A percentile compares a stretch with the other conserved stretches of the same genome.
Conservation (phyloP, 176 grass and related monocot species). For the Eleusine coracana region DNA sequence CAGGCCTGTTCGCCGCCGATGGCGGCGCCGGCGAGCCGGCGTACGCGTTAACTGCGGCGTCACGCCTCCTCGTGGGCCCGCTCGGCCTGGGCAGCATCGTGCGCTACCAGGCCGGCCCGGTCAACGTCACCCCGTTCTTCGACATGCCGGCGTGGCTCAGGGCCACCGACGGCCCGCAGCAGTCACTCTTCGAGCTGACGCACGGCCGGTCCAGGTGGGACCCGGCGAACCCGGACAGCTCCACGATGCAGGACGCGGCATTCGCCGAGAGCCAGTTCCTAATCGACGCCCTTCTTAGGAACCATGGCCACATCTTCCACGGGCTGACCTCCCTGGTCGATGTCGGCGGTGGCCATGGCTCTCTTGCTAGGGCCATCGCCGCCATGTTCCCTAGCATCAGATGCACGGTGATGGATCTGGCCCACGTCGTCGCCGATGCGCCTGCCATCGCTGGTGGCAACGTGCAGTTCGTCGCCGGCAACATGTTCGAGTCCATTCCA, state of each 20-base stretch:
- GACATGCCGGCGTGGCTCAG: neutral
- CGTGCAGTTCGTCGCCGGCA: neutral
- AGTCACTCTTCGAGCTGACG: neutral
- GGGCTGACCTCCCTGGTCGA: neutral
- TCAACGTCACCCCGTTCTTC: neutral
- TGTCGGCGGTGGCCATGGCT: neutral
- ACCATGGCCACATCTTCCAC: neutral
- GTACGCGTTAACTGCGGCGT: neutral
- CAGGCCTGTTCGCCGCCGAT: neutral
- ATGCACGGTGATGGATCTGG: slow-evolving; percentile 1
- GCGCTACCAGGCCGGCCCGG: neutral
- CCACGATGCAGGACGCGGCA: neutral
- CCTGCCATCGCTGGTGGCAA: neutral
- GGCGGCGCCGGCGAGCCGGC: neutral
- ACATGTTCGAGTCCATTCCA: neutral
- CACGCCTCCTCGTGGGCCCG: neutral
- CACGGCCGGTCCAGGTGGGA: neutral
- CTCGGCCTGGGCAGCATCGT: neutral
- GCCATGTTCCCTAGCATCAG: neutral
- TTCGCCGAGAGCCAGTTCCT: neutral
- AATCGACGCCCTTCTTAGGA: neutral
- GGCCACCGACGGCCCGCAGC: neutral
- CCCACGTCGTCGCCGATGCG: neutral
- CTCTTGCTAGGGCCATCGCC: neutral
- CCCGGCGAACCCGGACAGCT: neutral